A percentile compares a stretch with the other conserved stretches of the same genome.
Evolutionary conservation across 2,329 filamentous ascomycete species (phyloP).

Genomic region (Beauveria medogensis): DNA sequence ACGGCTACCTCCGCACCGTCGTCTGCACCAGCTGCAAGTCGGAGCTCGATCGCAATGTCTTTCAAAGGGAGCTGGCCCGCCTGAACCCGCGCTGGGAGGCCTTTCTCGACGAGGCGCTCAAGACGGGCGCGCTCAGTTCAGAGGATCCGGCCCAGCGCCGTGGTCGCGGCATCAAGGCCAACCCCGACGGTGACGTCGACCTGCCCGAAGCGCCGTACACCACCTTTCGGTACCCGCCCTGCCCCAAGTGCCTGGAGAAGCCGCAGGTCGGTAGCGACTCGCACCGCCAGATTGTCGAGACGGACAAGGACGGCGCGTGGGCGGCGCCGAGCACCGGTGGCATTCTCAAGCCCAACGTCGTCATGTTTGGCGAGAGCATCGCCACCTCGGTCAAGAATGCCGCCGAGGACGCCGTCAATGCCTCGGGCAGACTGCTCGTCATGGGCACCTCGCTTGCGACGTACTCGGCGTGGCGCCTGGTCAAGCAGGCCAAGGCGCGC

Average conservation of each 20-base stretch:
- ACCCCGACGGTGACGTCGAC: slow-evolving; percentile 93
- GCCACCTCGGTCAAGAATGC: slow-evolving; percentile 57
- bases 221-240: slow-evolving; percentile 85
- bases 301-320: slow-evolving; percentile 79
- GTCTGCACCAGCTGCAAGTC: slow-evolving; percentile 72
- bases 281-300: slow-evolving; percentile 49
- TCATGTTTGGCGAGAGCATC: slow-evolving; percentile 96
- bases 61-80: slow-evolving; percentile 66
- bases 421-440: slow-evolving; percentile 65
- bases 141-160: slow-evolving; percentile 65
- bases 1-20: slow-evolving; percentile 78
- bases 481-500: slow-evolving; percentile 71
- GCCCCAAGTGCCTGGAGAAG: slow-evolving; percentile 65
- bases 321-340: slow-evolving; percentile 57
- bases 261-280: slow-evolving; percentile 52
- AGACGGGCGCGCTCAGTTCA: slow-evolving; percentile 66
- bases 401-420: slow-evolving; percentile 74
- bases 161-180: slow-evolving; percentile 66
- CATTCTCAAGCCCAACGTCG: slow-evolving; percentile 83
- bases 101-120: slow-evolving; percentile 65
- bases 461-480: slow-evolving; percentile 88
- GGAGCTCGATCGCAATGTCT: slow-evolving; percentile 61
- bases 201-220: slow-evolving; percentile 79
- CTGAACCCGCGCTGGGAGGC: slow-evolving; percentile 82
- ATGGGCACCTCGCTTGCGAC: slow-evolving; percentile 88